These are phyloP conservation scores for Drechslerella dactyloides DNA, from an alignment of 2,329 filamentous ascomycete species.

Conservation along the genomic window DNA sequence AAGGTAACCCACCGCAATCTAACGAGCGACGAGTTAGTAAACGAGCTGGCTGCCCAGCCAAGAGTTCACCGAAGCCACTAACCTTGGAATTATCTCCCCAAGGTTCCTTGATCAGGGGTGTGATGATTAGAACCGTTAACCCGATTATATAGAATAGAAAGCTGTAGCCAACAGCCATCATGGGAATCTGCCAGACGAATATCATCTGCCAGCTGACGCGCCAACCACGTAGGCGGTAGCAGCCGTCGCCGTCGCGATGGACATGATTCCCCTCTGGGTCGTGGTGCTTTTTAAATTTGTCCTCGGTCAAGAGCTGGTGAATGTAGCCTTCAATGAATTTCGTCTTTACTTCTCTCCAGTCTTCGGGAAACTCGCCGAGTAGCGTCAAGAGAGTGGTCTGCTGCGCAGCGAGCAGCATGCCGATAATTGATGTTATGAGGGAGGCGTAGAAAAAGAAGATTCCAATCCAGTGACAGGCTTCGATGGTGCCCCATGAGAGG, in stretches of 20 bases:
- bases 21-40: background rate
- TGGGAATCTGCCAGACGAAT: conserved; percentile 31
- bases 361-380: conserved; percentile 27
- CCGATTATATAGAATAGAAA: conserved; percentile 31
- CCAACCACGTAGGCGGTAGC: conserved; percentile 16
- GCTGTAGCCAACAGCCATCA: conserved; percentile 34
- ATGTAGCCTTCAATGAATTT: conserved; percentile 31
- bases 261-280: background rate
- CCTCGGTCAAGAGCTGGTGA: conserved; percentile 15
- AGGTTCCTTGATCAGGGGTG: conserved; percentile 13
- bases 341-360: conserved; percentile 15
- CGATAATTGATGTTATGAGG: conserved; percentile 28
- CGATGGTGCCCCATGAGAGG: conserved; percentile 17
- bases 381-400: conserved; percentile 21
- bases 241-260: background rate
- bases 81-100: conserved; percentile 30
- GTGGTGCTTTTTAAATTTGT: background rate
- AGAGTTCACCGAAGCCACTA: background rate
- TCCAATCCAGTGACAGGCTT: conserved; percentile 11
- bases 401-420: conserved; percentile 29
- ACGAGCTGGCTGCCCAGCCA: background rate
- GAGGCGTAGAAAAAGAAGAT: conserved; percentile 19
- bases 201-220: conserved; percentile 33
- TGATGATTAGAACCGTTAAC: conserved; percentile 22
- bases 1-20: conserved; percentile 29